Evolutionary conservation across 306 rosid genomes (phyloP).

Genomic region (Cercis canadensis): DNA sequence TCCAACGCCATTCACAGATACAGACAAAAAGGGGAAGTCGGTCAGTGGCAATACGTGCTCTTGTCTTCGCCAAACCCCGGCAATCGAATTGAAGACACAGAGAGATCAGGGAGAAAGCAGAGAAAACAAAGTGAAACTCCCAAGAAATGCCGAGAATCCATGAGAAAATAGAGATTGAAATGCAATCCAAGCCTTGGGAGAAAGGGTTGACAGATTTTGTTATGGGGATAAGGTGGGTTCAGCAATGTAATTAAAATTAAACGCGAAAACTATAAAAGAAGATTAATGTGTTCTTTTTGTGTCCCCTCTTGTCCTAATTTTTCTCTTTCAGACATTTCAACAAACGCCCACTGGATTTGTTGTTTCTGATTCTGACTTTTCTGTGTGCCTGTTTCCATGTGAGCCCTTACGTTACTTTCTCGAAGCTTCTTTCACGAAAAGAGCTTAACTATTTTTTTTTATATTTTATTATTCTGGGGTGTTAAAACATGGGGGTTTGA

Average conservation of each 20-base stretch:
- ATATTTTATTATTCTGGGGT: too few relatives aligned
- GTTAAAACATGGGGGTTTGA: too few relatives aligned
- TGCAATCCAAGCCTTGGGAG: background rate
- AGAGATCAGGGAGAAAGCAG: conserved; percentile 49
- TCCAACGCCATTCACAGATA: background rate
- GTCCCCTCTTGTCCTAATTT: background rate
- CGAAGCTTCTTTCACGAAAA: conserved; percentile 32
- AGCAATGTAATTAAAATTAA: background rate
- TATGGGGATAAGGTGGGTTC: background rate
- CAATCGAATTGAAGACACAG: conserved; percentile 57
- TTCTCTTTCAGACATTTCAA: background rate
- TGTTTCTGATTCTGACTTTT: background rate
- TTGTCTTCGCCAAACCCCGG: conserved; percentile 43
- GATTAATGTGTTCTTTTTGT: background rate
- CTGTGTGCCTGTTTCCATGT: background rate
- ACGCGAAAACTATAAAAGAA: background rate
- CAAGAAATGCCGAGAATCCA: conserved; percentile 49
- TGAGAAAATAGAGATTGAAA: conserved; percentile 6
- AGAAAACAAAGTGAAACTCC: conserved; percentile 46
- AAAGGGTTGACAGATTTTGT: background rate
- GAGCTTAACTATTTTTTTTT: too few relatives aligned
- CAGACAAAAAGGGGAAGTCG: background rate
- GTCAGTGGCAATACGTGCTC: conserved; percentile 39
- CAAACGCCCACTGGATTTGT: conserved; percentile 35
- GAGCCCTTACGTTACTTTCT: conserved; percentile 20